phyloP scores from a whole-genome alignment of 2,329 filamentous ascomycete genomes.

The Paraphaeosphaeria sporulosa region DNA sequence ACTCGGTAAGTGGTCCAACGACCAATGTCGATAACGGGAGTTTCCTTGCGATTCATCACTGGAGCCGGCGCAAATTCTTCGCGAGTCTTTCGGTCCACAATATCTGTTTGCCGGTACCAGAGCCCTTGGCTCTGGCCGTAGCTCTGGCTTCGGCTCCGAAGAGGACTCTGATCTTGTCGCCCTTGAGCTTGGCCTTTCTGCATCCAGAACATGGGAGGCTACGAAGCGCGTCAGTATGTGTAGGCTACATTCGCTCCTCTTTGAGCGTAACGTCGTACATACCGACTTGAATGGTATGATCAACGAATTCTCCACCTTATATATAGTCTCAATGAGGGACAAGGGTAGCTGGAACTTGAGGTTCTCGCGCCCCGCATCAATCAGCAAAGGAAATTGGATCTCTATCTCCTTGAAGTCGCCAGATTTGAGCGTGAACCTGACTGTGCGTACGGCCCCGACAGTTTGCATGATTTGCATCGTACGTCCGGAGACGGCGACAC shows the following conservation, averaged over 20 bases:
- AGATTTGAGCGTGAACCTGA: constrained; percentile 54
- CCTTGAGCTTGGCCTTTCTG: constrained; percentile 37
- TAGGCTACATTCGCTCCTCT: neutral
- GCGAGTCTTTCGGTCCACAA: constrained; percentile 55
- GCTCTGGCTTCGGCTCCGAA: no score
- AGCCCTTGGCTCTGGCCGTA: constrained; percentile 43
- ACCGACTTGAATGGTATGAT: constrained; percentile 44
- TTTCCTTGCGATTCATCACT: constrained; percentile 50
- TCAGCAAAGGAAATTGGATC: constrained; percentile 53
- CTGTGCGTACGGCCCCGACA: constrained; percentile 32
- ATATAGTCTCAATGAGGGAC: constrained; percentile 52
- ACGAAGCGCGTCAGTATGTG: neutral
- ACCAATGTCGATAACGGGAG: constrained; percentile 67
- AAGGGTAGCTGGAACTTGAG: constrained; percentile 57
- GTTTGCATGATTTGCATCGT: constrained; percentile 68
- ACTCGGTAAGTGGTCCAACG: constrained; percentile 70
- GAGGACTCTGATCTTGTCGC: no score
- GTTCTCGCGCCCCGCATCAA: constrained; percentile 24
- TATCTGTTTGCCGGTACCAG: constrained; percentile 71
- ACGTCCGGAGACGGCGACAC: constrained; percentile 62
- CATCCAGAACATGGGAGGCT: constrained; percentile 13
- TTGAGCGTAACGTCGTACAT: constrained; percentile 32
- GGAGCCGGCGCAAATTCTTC: constrained; percentile 30
- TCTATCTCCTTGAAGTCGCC: constrained; percentile 51
- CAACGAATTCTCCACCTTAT: constrained; percentile 36